phyloP scores from a whole-genome alignment of 805 yeast species.

The Cyberlindnera bimundalis region DNA sequence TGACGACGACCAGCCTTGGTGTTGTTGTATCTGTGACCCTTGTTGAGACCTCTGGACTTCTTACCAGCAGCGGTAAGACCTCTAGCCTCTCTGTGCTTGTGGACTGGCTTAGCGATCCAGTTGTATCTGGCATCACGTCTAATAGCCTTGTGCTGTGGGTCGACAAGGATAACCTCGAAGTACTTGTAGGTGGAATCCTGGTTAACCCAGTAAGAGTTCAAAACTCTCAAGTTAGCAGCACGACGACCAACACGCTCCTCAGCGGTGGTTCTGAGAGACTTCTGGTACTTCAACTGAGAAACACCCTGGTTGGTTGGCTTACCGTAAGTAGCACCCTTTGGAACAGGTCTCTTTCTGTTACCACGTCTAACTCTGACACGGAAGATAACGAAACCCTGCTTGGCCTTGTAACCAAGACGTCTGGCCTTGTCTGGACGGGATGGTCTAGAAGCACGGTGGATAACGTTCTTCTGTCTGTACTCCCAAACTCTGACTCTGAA shows the following conservation, averaged over 20 bases:
- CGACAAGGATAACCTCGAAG: slow-evolving; percentile 96
- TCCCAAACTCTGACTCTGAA: slow-evolving; percentile 99
- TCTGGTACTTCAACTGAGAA: slow-evolving; percentile 98
- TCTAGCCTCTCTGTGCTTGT: slow-evolving; percentile 99
- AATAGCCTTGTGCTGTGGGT: slow-evolving; percentile 97
- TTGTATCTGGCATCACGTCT: slow-evolving; percentile 98
- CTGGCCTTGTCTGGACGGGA: slow-evolving; percentile 99
- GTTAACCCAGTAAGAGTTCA: slow-evolving; percentile 99
- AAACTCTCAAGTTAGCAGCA: slow-evolving; percentile 97
- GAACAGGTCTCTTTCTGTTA: slow-evolving; percentile 99
- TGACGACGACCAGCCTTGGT: slow-evolving; percentile 98
- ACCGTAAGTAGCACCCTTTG: slow-evolving; percentile 99
- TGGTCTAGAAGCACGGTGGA: slow-evolving; percentile 98
- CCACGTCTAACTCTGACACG: slow-evolving; percentile 99
- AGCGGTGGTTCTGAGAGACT: slow-evolving; percentile 95
- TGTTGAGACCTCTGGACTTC: slow-evolving; percentile 99
- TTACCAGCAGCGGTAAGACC: slow-evolving; percentile 98
- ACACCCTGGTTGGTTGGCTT: slow-evolving; percentile 99
- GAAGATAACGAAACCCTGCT: slow-evolving; percentile 99
- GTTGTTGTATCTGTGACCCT: slow-evolving; percentile 99
- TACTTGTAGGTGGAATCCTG: slow-evolving; percentile 99
- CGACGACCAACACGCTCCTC: slow-evolving; percentile 99
- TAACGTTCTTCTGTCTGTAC: slow-evolving; percentile 97
- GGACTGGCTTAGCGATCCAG: slow-evolving; percentile 99
- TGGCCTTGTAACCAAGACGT: slow-evolving; percentile 99